A percentile compares a stretch with the other conserved stretches of the same genome.
These are phyloP conservation scores for Heliamphora exappendiculata DNA, from an alignment of 148 eudicot genomes.

Conservation along the genomic window DNA sequence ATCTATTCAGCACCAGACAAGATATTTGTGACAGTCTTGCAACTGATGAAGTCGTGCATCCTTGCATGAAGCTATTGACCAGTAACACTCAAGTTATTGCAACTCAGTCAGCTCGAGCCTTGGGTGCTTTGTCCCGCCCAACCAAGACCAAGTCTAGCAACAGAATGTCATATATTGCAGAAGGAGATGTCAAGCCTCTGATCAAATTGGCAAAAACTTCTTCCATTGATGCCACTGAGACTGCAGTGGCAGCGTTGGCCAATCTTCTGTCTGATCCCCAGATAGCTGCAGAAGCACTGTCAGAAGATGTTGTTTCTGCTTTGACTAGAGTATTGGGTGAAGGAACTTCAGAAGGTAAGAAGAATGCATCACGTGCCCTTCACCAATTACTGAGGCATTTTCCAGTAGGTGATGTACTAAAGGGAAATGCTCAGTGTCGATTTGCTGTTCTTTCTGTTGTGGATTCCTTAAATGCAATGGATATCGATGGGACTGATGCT, in stretches of 20 bases:
- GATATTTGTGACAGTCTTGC: conserved; percentile 73
- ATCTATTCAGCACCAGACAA: conserved; percentile 57
- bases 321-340: conserved; percentile 57
- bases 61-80: conserved; percentile 74
- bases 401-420: conserved; percentile 58
- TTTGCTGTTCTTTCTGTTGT: conserved; percentile 60
- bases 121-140: conserved; percentile 67
- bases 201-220: conserved; percentile 76
- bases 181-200: conserved; percentile 68
- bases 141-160: conserved; percentile 38
- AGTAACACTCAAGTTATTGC: conserved; percentile 67
- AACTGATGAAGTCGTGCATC: conserved; percentile 64
- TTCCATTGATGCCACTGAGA: conserved; percentile 62
- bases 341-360: conserved; percentile 71
- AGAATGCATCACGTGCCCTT: conserved; percentile 60
- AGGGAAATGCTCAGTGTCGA: conserved; percentile 51
- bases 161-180: conserved; percentile 55
- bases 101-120: conserved; percentile 77
- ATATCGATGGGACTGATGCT: conserved; percentile 48
- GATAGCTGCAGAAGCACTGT: conserved; percentile 67
- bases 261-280: conserved; percentile 63
- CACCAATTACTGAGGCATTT: conserved; percentile 59
- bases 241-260: conserved; percentile 75
- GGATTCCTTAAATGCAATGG: conserved; percentile 47
- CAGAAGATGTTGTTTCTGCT: conserved; percentile 75